Conservation (phyloP, 1,284 basidiomycete species). For the Malassezia sympodialis region DNA sequence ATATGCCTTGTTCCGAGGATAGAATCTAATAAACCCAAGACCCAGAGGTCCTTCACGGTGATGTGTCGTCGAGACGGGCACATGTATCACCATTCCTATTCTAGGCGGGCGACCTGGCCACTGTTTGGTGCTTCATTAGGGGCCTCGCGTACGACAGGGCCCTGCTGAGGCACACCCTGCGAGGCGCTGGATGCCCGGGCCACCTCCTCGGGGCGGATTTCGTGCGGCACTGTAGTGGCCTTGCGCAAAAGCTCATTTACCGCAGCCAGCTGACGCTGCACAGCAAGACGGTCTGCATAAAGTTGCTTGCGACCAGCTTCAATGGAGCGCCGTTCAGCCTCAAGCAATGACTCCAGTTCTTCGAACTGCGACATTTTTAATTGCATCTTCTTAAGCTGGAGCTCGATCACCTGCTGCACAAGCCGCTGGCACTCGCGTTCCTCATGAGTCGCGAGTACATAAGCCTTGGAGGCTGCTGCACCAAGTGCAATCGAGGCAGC, state of each 20-base stretch:
- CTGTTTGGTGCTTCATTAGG: constrained; percentile 6
- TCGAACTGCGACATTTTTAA: constrained; percentile 46
- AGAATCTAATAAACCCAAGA: too few species aligned
- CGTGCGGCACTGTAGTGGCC: constrained; percentile 28
- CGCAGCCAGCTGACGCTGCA: constrained; percentile 38
- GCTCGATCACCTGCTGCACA: constrained; percentile 73
- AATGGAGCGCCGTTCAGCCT: constrained; percentile 33
- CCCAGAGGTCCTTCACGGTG: too few species aligned
- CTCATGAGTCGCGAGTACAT: constrained; percentile 70
- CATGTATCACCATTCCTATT: background rate
- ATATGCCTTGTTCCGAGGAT: too few species aligned
- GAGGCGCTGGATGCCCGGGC: constrained; percentile 24
- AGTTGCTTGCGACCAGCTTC: constrained; percentile 40
- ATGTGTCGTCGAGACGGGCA: too few species aligned
- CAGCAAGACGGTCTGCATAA: constrained; percentile 38
- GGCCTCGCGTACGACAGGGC: constrained; percentile 34
- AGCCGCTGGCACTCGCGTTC: constrained; percentile 70
- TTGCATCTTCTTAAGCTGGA: constrained; percentile 74
- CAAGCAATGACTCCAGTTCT: constrained; percentile 41
- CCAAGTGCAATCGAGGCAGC: constrained; percentile 55
- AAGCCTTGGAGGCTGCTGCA: constrained; percentile 77
- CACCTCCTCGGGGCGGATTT: constrained; percentile 27
- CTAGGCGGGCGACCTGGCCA: constrained; percentile 23
- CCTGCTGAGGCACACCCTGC: constrained; percentile 38
- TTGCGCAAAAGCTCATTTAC: constrained; percentile 40